Conservation (phyloP, 1,139 yeast species). For the Candida sp. region DNA sequence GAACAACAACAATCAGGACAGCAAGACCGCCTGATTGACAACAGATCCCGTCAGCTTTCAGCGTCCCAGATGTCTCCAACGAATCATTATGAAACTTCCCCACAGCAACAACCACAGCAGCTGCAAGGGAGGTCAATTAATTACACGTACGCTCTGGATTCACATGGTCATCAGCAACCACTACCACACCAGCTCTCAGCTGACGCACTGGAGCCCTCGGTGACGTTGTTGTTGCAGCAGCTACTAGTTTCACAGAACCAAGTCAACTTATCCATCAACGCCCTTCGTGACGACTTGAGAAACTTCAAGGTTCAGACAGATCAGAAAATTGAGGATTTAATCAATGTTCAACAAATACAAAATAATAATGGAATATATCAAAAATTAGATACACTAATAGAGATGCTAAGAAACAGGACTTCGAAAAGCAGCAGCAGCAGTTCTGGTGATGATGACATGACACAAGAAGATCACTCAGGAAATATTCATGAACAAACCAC, state of each 20-base stretch:
- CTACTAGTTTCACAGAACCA: conserved; percentile 11
- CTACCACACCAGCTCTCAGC: neutral
- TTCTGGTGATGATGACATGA: conserved; percentile 4
- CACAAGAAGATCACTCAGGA: conserved; percentile 1
- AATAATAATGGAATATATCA: conserved; percentile 2
- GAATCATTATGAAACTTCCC: neutral
- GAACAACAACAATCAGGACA: neutral
- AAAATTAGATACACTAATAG: conserved; percentile 6
- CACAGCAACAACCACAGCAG: neutral
- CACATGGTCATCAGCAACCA: neutral
- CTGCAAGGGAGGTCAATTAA: neutral
- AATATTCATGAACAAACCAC: conserved; percentile 2
- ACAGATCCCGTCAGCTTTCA: neutral
- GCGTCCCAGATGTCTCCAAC: neutral
- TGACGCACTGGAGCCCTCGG: neutral
- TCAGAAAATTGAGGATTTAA: conserved; percentile 15
- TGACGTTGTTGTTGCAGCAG: conserved; percentile 5
- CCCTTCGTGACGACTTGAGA: conserved; percentile 19
- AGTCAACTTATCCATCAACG: conserved; percentile 16
- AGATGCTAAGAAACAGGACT: neutral
- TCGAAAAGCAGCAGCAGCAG: neutral
- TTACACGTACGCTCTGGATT: neutral
- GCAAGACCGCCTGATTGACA: neutral
- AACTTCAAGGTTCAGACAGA: conserved; percentile 17
- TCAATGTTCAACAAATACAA: conserved; percentile 1